Evolutionary conservation across 805 yeast species (phyloP), one percentile per base, ranked within the genome.

Genomic region (Saccharomyces jurei): DNA sequence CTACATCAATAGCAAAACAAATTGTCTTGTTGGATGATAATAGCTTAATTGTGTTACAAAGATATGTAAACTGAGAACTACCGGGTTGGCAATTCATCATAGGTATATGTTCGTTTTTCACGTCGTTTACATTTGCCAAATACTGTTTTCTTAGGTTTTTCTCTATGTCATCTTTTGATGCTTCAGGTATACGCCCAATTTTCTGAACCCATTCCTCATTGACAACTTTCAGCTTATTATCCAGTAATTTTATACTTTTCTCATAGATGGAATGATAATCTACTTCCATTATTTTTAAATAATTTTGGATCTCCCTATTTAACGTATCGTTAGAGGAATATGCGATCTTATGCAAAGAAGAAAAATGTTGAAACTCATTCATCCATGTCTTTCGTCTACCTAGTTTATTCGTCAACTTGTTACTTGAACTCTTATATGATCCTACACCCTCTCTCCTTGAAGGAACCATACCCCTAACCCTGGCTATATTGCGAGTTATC

Each of bases 1-100:
- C 87, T 0, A 80, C 70, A 64, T 82, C 86, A 41, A 82, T 63
- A 6, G 78, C 71, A 47, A 81, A 69, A 21, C 77, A 68, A 2
- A 72, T 68, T 4, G 70, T 60, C 32, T 57, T 60, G 46, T 60
- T 63, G 4, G 58, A 28, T 28, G 60, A 60, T 31, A 64, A 51
- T 26, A 60, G 21, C 30, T 57, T 54, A 28, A 66, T 54, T 21
- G 57, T 53, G 27, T 62, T 58, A 46, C 50, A 48, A 5, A 65
- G 46, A 51, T 65, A 63, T n/a, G 55, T 56, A 48, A 63, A 63
- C 50, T 53, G 57, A 4, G 58, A 28, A 10, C 53, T 54, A 4
- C 60, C 60, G 4, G 68, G 66, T 8, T 53, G 41, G 26, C 62
- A 55, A 52, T 52, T 55, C 27, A 64, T 60, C 47, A 48, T 56